A percentile compares a stretch with the other conserved stretches of the same genome.
These are phyloP conservation scores for Rhizopus delemar DNA, from an alignment of 371 early-diverging fungal species.

Conservation along the genomic window DNA sequence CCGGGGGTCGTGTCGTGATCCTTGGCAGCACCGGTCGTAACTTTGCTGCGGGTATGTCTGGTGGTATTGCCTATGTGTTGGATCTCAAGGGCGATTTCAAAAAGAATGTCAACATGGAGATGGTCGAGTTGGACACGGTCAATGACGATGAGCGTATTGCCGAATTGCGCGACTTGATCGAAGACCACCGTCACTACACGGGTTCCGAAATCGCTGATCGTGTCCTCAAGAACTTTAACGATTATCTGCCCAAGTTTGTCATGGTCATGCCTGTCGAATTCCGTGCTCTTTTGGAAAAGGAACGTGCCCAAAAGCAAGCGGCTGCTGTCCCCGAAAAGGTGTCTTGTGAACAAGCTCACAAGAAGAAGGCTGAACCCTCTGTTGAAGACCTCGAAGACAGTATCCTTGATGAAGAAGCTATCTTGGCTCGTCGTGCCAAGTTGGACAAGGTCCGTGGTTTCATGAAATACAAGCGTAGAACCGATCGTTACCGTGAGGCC, in stretches of 20 bases:
- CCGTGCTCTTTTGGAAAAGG: slow-evolving; percentile 72
- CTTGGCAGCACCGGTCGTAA: slow-evolving; percentile 87
- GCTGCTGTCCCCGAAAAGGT: slow-evolving; percentile 34
- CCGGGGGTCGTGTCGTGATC: slow-evolving; percentile 87
- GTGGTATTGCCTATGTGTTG: slow-evolving; percentile 90
- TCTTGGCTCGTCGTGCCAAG: slow-evolving; percentile 63
- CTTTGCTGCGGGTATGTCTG: slow-evolving; percentile 95
- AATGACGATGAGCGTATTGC: slow-evolving; percentile 75
- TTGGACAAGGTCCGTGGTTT: slow-evolving; percentile 89
- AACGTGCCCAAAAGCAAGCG: slow-evolving; percentile 56
- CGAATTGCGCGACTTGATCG: slow-evolving; percentile 75
- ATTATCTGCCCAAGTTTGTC: slow-evolving; percentile 77
- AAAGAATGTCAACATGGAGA: slow-evolving; percentile 81
- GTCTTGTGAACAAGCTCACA: slow-evolving; percentile 27
- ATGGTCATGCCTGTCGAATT: slow-evolving; percentile 96
- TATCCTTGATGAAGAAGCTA: slow-evolving; percentile 71
- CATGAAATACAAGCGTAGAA: slow-evolving; percentile 87
- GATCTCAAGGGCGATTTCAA: slow-evolving; percentile 62
- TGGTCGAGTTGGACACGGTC: slow-evolving; percentile 84
- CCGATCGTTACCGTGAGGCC: slow-evolving; percentile 85
- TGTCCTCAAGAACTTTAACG: slow-evolving; percentile 73
- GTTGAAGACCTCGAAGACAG: slow-evolving; percentile 92
- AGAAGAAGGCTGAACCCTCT: slow-evolving; percentile 52
- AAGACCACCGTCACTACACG: slow-evolving; percentile 80
- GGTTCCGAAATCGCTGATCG: slow-evolving; percentile 81